These are phyloP conservation scores for Globisporangium splendens DNA, from an alignment of 352 stramenopile genomes.

Conservation along the genomic window DNA sequence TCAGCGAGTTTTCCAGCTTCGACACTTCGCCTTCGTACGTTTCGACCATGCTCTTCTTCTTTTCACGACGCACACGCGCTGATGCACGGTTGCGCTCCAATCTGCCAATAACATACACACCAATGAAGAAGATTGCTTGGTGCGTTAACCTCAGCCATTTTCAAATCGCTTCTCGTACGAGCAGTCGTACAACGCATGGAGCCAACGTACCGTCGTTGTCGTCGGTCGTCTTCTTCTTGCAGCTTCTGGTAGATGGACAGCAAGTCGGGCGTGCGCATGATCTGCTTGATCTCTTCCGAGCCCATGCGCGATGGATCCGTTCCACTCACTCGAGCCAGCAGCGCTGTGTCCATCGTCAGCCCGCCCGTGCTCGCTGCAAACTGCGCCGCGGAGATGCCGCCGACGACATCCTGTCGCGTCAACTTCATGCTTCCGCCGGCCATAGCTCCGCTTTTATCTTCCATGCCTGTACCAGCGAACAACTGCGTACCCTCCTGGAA, in stretches of 20 bases:
- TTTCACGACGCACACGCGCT: constrained; percentile 75
- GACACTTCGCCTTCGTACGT: constrained; percentile 84
- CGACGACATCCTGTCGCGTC: constrained; percentile 30
- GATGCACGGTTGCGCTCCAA: constrained; percentile 81
- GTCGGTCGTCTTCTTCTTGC: constrained; percentile 80
- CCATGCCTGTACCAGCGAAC: constrained; percentile 21
- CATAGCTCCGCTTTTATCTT: constrained; percentile 16
- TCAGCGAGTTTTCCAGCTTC: constrained; percentile 84
- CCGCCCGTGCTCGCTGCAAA: constrained; percentile 81
- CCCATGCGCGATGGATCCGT: constrained; percentile 75
- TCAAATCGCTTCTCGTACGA: not conserved
- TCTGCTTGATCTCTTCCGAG: constrained; percentile 85
- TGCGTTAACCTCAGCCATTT: not conserved
- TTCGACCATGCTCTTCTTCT: constrained; percentile 88
- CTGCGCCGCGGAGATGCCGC: constrained; percentile 67
- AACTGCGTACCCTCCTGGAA: constrained; percentile 41
- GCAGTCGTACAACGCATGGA: not conserved
- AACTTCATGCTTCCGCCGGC: constrained; percentile 31
- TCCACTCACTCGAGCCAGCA: constrained; percentile 76
- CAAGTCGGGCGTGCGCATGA: constrained; percentile 80
- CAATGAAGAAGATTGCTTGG: not conserved
- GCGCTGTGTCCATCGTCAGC: constrained; percentile 70
- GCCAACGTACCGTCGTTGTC: constrained; percentile 42
- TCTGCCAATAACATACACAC: constrained; percentile 4
- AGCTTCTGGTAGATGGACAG: constrained; percentile 88